Evolutionary conservation across 1,139 yeast genomes (phyloP).

Genomic region (Scheffersomyces quercinus): DNA sequence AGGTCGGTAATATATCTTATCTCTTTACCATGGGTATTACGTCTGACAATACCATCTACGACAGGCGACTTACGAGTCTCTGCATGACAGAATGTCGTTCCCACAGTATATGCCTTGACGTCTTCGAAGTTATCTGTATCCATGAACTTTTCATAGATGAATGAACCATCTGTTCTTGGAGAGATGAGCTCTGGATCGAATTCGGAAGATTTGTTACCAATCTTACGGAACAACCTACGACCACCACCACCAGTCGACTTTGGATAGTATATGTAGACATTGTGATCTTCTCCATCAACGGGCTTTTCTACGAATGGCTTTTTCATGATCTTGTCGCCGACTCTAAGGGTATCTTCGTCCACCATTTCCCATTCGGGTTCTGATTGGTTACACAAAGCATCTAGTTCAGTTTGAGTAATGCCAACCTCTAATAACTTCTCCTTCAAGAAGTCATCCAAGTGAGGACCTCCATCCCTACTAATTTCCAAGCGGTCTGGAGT

Average conservation of each 20-base stretch:
- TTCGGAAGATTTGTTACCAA: slow-evolving; percentile 96
- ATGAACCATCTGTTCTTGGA: slow-evolving; percentile 91
- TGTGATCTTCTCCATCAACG: slow-evolving; percentile 98
- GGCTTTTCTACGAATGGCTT: slow-evolving; percentile 99
- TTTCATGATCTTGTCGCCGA: slow-evolving; percentile 67
- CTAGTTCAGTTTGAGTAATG: slow-evolving; percentile 46
- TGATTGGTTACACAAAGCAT: slow-evolving; percentile 60
- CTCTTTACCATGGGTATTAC: slow-evolving; percentile 98
- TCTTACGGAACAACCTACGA: slow-evolving; percentile 86
- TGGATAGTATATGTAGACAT: slow-evolving; percentile 90
- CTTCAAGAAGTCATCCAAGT: slow-evolving; percentile 62
- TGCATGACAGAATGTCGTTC: slow-evolving; percentile 88
- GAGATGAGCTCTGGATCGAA: slow-evolving; percentile 75
- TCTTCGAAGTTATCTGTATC: slow-evolving; percentile 98
- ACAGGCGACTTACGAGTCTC: slow-evolving; percentile 98
- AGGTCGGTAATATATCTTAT: slow-evolving; percentile 85
- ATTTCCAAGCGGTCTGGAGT: slow-evolving; percentile 88
- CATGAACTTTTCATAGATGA: slow-evolving; percentile 91
- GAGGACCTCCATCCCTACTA: slow-evolving; percentile 96
- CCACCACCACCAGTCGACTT: slow-evolving; percentile 96
- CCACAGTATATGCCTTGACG: slow-evolving; percentile 98
- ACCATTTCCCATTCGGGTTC: slow-evolving; percentile 89
- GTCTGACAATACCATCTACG: slow-evolving; percentile 95
- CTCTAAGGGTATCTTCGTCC: slow-evolving; percentile 81
- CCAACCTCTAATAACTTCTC: slow-evolving; percentile 42